These are phyloP conservation scores for Kodamaea anthophila DNA, from an alignment of 1,139 yeast species.

Conservation along the genomic window DNA sequence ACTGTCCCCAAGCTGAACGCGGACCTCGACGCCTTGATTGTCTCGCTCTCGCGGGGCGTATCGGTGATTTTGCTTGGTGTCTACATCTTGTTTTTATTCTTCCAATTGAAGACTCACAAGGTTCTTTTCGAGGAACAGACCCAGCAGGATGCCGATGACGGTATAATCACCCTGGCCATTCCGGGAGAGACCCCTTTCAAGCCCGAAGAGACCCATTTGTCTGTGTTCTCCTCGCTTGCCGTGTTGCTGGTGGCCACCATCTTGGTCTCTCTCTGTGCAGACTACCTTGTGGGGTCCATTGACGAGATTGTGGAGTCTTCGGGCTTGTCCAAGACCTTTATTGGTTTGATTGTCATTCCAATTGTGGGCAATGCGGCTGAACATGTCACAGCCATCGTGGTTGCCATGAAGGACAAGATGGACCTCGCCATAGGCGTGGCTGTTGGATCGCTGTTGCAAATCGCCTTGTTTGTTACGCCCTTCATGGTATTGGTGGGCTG, in stretches of 20 bases:
- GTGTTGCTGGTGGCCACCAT: conserved; percentile 62
- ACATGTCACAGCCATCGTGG: conserved; percentile 92
- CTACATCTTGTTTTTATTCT: conserved; percentile 70
- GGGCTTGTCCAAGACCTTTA: conserved; percentile 89
- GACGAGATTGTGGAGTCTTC: conserved; percentile 79
- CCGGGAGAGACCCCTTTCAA: conserved; percentile 25
- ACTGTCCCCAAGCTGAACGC: conserved; percentile 51
- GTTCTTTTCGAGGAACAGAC: conserved; percentile 40
- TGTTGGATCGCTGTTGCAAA: conserved; percentile 93
- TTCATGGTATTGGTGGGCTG: conserved; percentile 91
- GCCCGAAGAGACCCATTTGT: conserved; percentile 28
- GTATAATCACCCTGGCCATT: conserved; percentile 21
- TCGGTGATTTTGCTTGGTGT: conserved; percentile 72
- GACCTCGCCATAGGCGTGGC: conserved; percentile 97
- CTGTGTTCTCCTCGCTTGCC: conserved; percentile 35
- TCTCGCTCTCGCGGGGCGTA: conserved; percentile 81
- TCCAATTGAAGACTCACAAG: conserved; percentile 87
- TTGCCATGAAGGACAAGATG: conserved; percentile 95
- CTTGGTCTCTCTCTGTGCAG: conserved; percentile 89
- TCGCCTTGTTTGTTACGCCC: conserved; percentile 91
- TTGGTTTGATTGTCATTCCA: conserved; percentile 89
- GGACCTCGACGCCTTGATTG: conserved; percentile 44
- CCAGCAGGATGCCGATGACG: conserved; percentile 33
- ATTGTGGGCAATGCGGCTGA: conserved; percentile 99
- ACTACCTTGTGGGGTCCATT: conserved; percentile 85